Percentiles rank a stretch among this genome's conserved stretches.
Evolutionary conservation across 192 early-diverging fungal genomes (phyloP).

Genomic region (Mortierella antarctica): DNA sequence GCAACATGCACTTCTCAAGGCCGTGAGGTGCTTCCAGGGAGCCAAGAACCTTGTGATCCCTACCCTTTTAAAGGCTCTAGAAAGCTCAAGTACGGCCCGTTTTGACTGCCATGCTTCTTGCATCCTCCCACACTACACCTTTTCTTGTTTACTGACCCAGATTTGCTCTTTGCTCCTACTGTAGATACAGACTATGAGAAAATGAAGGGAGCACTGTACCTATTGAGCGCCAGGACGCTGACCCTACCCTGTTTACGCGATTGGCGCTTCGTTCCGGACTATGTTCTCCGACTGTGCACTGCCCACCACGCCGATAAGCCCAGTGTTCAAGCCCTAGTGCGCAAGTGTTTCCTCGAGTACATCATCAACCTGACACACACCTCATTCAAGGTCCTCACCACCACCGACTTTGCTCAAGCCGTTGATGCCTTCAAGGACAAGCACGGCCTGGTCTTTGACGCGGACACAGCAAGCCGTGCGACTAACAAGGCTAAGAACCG

Average conservation of each 20-base stretch:
- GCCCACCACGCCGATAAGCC: slow-evolving; percentile 79
- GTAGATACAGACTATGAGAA: slow-evolving; percentile 60
- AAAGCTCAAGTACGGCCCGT: slow-evolving; percentile 28
- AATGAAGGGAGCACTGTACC: slow-evolving; percentile 78
- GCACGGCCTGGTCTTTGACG: slow-evolving; percentile 16
- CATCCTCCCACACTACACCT: no score
- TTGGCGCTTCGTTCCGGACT: slow-evolving; percentile 66
- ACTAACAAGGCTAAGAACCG: slow-evolving; percentile 32
- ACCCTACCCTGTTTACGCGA: slow-evolving; percentile 64
- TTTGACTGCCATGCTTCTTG: background rate
- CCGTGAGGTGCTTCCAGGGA: slow-evolving; percentile 61
- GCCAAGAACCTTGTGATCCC: slow-evolving; percentile 62
- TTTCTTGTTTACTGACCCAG: background rate
- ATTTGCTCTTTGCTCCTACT: slow-evolving; percentile 1
- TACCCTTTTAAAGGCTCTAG: slow-evolving; percentile 59
- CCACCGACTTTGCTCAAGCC: slow-evolving; percentile 28
- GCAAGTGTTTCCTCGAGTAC: slow-evolving; percentile 72
- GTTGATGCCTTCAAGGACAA: slow-evolving; percentile 5
- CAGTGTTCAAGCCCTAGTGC: slow-evolving; percentile 72
- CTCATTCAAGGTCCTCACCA: slow-evolving; percentile 57
- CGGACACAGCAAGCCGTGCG: slow-evolving; percentile 24
- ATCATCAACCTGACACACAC: slow-evolving; percentile 60
- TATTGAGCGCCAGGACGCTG: slow-evolving; percentile 64
- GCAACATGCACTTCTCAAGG: slow-evolving; percentile 59
- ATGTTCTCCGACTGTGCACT: slow-evolving; percentile 62